Conservation (phyloP, 306 rosid species). For the Vigna hirtella region DNA sequence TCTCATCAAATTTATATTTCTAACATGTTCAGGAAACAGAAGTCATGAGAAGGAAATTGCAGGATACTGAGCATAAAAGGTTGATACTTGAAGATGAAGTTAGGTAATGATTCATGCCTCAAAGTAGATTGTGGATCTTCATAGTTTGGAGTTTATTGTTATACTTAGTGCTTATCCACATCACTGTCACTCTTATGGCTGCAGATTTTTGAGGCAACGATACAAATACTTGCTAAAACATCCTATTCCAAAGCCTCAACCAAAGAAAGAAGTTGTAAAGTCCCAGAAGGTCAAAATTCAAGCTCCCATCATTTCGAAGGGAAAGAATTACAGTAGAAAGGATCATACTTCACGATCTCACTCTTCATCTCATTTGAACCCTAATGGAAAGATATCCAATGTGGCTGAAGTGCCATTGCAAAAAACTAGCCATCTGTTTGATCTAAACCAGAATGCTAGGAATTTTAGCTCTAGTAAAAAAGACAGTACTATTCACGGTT, state of each 20-base stretch:
- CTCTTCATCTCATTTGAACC: slow-evolving; percentile 48
- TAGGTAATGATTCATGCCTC: slow-evolving; percentile 54
- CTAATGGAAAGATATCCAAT: slow-evolving; percentile 57
- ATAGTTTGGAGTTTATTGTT: slow-evolving; percentile 6
- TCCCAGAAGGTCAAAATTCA: slow-evolving; percentile 52
- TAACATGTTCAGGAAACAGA: slow-evolving; percentile 69
- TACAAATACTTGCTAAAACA: slow-evolving; percentile 62
- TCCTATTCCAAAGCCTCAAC: slow-evolving; percentile 52
- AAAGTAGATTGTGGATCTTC: not conserved
- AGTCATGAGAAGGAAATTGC: slow-evolving; percentile 66
- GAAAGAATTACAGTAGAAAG: slow-evolving; percentile 60
- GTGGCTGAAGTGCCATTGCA: slow-evolving; percentile 49
- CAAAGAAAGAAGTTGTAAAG: slow-evolving; percentile 49
- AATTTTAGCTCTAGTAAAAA: slow-evolving; percentile 45
- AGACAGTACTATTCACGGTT: slow-evolving; percentile 54
- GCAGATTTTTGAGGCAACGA: slow-evolving; percentile 82
- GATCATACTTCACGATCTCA: slow-evolving; percentile 49
- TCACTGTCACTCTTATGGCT: slow-evolving; percentile 26
- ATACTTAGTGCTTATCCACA: slow-evolving; percentile 16
- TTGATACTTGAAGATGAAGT: slow-evolving; percentile 75
- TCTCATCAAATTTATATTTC: slow-evolving; percentile 29
- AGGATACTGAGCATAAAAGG: slow-evolving; percentile 65
- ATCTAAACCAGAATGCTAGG: slow-evolving; percentile 73
- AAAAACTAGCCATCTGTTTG: slow-evolving; percentile 56
- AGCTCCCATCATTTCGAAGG: slow-evolving; percentile 52